These are phyloP conservation scores for Podosphaera leucotricha DNA, from an alignment of 2,329 filamentous ascomycete species.

Conservation along the genomic window DNA sequence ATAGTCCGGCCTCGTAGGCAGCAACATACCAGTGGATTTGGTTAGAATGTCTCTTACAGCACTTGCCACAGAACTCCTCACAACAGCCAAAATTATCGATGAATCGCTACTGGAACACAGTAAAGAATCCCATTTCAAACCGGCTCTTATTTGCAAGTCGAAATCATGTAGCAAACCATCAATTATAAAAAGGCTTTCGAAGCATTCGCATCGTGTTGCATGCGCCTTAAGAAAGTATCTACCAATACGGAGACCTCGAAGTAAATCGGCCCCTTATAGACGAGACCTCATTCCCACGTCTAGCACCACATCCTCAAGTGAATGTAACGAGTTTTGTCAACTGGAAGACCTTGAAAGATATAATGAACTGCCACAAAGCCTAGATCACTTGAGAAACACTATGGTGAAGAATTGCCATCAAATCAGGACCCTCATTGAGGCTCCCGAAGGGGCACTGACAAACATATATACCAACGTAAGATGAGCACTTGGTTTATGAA, in stretches of 20 bases:
- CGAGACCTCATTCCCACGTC: not conserved
- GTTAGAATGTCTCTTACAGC: not conserved
- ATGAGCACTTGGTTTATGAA: not conserved
- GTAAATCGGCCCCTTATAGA: not conserved
- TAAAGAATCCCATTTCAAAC: not conserved
- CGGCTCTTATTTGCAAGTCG: not conserved
- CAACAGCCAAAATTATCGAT: not conserved
- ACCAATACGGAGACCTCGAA: not conserved
- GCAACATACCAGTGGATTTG: not conserved
- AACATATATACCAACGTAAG: slow-evolving; percentile 1
- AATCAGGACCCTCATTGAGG: not conserved
- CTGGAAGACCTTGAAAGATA: not conserved
- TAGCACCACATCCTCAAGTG: not conserved
- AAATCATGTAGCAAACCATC: not conserved
- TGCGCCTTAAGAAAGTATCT: not conserved
- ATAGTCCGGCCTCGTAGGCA: not conserved
- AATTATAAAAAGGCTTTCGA: not conserved
- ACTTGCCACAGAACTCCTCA: not conserved
- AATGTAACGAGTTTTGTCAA: not conserved
- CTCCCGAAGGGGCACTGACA: not conserved
- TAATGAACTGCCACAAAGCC: not conserved
- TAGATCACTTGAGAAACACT: not conserved
- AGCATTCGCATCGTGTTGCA: not conserved
- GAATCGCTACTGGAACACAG: not conserved
- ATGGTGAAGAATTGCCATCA: not conserved